Conservation (phyloP, 179 eudicot genomes). For the Carnegiea gigantea region DNA sequence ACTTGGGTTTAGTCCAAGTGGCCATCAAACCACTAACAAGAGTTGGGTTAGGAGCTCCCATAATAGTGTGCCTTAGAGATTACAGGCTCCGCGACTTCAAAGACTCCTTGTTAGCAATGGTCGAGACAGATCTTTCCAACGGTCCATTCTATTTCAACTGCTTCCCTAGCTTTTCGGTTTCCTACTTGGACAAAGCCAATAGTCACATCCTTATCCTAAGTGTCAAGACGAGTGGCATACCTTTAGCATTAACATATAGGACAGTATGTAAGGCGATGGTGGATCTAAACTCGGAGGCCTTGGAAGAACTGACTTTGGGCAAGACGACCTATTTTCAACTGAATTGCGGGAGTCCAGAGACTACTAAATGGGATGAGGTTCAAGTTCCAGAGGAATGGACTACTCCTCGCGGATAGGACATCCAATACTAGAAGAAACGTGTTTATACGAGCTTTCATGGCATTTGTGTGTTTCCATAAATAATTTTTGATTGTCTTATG, state of each 20-base stretch:
- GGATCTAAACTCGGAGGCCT: conserved; percentile 18
- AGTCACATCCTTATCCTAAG: neutral
- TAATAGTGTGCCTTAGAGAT: conserved; percentile 30
- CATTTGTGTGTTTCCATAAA: too few species aligned
- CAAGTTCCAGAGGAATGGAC: too few species aligned
- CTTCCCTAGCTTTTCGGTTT: conserved; percentile 15
- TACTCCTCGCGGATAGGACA: too few species aligned
- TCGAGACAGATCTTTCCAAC: conserved; percentile 18
- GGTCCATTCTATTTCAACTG: conserved; percentile 29
- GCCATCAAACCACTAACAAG: conserved; percentile 29
- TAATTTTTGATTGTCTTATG: too few species aligned
- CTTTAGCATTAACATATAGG: conserved; percentile 25
- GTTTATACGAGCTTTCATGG: neutral
- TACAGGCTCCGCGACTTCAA: conserved; percentile 10
- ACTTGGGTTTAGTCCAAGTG: conserved; percentile 35
- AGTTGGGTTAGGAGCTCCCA: conserved; percentile 24
- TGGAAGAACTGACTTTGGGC: conserved; percentile 20
- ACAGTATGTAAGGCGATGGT: conserved; percentile 30
- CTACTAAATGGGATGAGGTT: conserved; percentile 22
- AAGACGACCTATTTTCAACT: conserved; percentile 13
- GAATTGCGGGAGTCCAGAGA: neutral
- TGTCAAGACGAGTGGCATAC: conserved; percentile 16
- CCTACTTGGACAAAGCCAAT: too few species aligned
- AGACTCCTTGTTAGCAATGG: conserved; percentile 29
- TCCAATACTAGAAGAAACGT: neutral